Base-by-base conservation (phyloP, 257 asterid genomes). In the Fraxinus excelsior region DNA sequence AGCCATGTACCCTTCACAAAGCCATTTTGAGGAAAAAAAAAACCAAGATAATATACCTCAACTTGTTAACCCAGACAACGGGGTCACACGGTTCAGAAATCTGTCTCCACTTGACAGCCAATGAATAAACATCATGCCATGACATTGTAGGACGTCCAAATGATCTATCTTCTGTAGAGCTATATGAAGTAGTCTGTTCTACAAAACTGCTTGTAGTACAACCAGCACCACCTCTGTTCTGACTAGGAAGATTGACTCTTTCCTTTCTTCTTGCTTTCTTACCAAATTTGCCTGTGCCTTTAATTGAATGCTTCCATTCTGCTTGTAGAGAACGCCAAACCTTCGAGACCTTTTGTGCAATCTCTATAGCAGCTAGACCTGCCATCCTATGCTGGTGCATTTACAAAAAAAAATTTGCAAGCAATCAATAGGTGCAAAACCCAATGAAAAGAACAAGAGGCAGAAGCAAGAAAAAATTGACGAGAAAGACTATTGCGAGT, bases 61-160 rank as follows among this genome's bases (percentile, higher is more conserved):
- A 83, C 87, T 91, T 95, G 83, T 95, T 93, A 81, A 93, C 86
- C 99, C 99, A 95, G 73, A 93, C 94, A 80, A 95, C 90, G 29
- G 98, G 97, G 81, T 95, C 98, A 79, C 99, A 90, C 28, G 99
- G 99, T 84, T 95, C 99, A 76, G 99, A 95, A 60, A 95, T 93
- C 87, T 95, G 99, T 84, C 99, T 92, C 99, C 99, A 95, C 84
- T 91, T 93, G 76, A 93, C 96, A 66, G 99, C 98, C 86, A 91
- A 64, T 3, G 97, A 84, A 80, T 93, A 95, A 80, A 93, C 84
- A 78, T 86, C 88, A 28, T 88, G 88, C 99, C 99, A 95, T 23
- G 97, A 89, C 92, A 91, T 86, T 26, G 89, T 71, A 76, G 93
- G 91, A 70, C 96, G 96, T 78, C 91, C 83, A 62, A 80, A 80